Evolutionary conservation across 177 flowering plant genomes (phyloP), one percentile per base, ranked within the genome.

Genomic region (Viscum album): DNA sequence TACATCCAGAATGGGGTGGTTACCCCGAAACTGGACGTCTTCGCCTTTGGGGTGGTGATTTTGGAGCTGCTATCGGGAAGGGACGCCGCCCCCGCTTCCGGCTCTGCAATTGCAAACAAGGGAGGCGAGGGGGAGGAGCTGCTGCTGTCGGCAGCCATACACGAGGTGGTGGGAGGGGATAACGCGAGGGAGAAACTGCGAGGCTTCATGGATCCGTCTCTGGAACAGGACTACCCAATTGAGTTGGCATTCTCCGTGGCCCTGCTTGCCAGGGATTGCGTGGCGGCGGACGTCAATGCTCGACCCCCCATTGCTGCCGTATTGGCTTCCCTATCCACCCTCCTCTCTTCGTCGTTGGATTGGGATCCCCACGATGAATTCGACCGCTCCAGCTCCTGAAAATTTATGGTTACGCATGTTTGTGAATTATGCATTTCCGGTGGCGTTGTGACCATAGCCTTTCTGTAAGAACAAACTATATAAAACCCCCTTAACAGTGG

Each of bases 1-100:
- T 89, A 90, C 71, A 63, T 85, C 74, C 89, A 88, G 75, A 81
- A 85, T 63, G 95, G 98, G 24, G 67, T 86, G 60, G 74, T 92
- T 50, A 79, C 98, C 2, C 80, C 92, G 24, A 85, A 88, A 67
- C 66, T 89, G 0, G 96, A 89, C 75, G 86, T 87, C 17, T 89
- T 77, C 65, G 52, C 52, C 15, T 83, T 88, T 68, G 96, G 96
- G 66, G 88, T 89, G 39, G 75, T 89, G 19, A 35, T 86, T 33
- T 72, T 88, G 78, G 91, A 89, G 84, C 83, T 89, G 34, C 64
- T 88, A 26, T 84, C 89, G 0, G 91, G 96, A 13, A 85, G 71
- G 75, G 83, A 81, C 75, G 86, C 90, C 1, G 76, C 59, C 26
- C 17, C 70, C 31, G 41, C 10, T 13, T 37, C 41, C 13, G 16